Base-by-base conservation (phyloP, 495 filamentous ascomycete genomes). In the Clohesyomyces aquaticus region DNA sequence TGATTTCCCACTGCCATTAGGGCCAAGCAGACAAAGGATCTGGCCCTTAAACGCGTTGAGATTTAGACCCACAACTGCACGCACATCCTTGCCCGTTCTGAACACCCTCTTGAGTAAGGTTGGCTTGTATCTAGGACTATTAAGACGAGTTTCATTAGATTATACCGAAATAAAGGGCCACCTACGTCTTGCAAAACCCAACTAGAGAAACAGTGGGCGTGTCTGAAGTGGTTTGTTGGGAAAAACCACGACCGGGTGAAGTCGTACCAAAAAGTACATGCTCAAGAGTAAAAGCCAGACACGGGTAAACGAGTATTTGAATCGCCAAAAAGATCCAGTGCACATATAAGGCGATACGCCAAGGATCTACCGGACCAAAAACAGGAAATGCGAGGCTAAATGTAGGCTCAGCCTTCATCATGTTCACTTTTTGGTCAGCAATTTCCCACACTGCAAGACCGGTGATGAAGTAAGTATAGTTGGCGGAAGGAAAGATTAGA, bases 1-100 rank as follows among this genome's bases (percentile, higher is more conserved):
- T 46, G 84, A 88, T 73, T 96, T 96, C 47, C 91, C 91, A 56
- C 84, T 87, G 38, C 91, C 91, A 72, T 96, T 96, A 1, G 91
- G 89, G 16, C 91, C 91, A 0, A 96, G 81, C 0, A 96, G 76
- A 4, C 90, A 88, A 64, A 89, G 80, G 27, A 96, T 93, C 68
- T 93, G 87, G 0, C 91, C 91, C 57, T 85, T 82, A 18, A 82
- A 77, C 8, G 89, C 86, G 21, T 75, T 79, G 21, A 96, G 75
- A 4, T 81, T 82, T 23, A 96, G 77, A 26, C 43, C 29, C 4
- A 53, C 32, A 10, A 61, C 58, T 22, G 58, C 58, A 41, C 18
- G 25, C 2, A 61, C 58, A 45, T 41, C 28, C 16, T 61, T 42
- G n/a, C 46, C 18, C 22, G 19, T 3, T 16, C 27, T 61, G 47